Conservation (phyloP, 1,139 yeast genomes). For the Debaryomyces nepalensis region DNA sequence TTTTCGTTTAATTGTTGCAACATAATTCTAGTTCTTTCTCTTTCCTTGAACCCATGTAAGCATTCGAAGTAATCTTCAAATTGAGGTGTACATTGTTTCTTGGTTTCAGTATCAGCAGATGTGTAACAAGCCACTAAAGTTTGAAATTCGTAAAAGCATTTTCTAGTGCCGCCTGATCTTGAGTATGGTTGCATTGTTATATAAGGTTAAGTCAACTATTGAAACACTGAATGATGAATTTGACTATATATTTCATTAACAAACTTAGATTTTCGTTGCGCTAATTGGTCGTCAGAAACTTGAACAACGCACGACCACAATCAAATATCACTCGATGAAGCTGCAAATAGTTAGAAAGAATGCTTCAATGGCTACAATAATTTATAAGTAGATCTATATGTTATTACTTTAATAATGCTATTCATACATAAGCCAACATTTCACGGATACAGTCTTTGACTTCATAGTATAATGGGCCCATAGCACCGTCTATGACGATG, state of each 20-base stretch:
- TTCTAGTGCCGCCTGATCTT: constrained; percentile 55
- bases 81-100: constrained; percentile 49
- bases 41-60: constrained; percentile 53
- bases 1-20: constrained; percentile 53
- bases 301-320: constrained; percentile 4
- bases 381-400: background rate
- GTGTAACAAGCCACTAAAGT: constrained; percentile 51
- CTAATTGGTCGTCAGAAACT: constrained; percentile 13
- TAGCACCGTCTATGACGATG: constrained; percentile 80
- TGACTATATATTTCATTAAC: constrained; percentile 1
- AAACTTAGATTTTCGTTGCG: constrained; percentile 13
- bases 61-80: constrained; percentile 56
- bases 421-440: constrained; percentile 75
- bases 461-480: constrained; percentile 75
- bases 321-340: background rate
- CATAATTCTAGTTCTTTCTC: constrained; percentile 52
- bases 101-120: constrained; percentile 48
- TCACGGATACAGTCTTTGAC: constrained; percentile 77
- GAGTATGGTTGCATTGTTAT: constrained; percentile 51
- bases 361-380: background rate
- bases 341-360: background rate
- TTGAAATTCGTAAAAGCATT: constrained; percentile 55
- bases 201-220: background rate
- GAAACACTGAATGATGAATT: background rate
- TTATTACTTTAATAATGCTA: constrained; percentile 5